Evolutionary conservation across 768 basidiomycete species (phyloP), one percentile per base, ranked within the genome.

Genomic region (Mycena pura): DNA sequence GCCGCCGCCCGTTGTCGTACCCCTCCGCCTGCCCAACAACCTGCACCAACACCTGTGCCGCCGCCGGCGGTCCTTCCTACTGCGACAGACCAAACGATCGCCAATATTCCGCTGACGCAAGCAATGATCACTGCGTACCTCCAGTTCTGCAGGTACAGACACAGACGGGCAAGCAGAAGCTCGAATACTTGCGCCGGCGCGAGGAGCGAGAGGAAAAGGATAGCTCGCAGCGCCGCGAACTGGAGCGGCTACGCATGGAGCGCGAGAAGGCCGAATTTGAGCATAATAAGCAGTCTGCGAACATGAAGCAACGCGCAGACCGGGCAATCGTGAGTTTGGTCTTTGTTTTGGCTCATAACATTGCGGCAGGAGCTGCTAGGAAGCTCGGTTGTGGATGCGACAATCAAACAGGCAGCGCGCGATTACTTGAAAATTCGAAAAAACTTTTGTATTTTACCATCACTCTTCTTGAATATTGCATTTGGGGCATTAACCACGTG

Each of bases 341-440:
- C 6, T 44, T 27, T 29, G 17, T 27, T 24, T 41, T 40, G 32
- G 41, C 51, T 58, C 51, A 56, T 32, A 48, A 11, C 47, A 6
- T 14, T 34, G 17, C 15, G n/a, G n/a, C n/a, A 84, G 78, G 88
- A 90, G 50, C 62, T 92, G 38, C 73, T 92, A 63, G 78, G 80
- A 21, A 90, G 86, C 63, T 80, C 82, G 6, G 76, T 74, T 34
- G 79, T 85, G 8, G 88, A 90, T 62, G 78, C 79, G n/a, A 78
- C 80, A 11, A 79, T 91, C 52, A 87, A 85, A 72, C 83, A 85
- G 65, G 86, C 85, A 5, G 90, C 89, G 3, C 81, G 85, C 40
- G 89, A 91, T 48, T 92, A n/a, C n/a, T n/a, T n/a, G n/a, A n/a
- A n/a, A n/a, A 89, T 74, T 74, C 92, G 65, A 89, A 88, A 75